phyloP scores from a whole-genome alignment of 148 eudicot species.

The Suaeda aralocaspica region DNA sequence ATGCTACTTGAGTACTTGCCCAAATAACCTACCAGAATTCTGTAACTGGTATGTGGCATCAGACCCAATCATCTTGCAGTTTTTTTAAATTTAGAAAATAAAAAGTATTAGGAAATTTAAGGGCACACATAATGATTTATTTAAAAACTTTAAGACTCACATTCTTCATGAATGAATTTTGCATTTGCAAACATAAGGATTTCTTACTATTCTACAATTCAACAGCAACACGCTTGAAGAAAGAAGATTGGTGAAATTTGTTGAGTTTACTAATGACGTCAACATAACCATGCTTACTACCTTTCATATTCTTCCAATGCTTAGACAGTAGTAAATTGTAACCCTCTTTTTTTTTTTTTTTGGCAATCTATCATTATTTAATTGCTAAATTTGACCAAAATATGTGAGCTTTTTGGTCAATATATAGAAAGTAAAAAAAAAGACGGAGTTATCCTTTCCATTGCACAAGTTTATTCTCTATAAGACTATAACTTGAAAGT shows the following conservation, averaged over 20 bases:
- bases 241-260: background rate
- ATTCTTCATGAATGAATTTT: background rate
- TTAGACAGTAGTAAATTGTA: background rate
- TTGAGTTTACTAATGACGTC: background rate
- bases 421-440: no score
- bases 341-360: background rate
- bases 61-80: background rate
- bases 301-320: background rate
- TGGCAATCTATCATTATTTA: no score
- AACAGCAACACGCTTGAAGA: background rate
- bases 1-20: background rate
- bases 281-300: background rate
- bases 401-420: no score
- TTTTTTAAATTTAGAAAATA: no score
- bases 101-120: no score
- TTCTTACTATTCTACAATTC: background rate
- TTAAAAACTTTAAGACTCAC: background rate
- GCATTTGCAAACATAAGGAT: background rate
- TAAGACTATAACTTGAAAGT: no score
- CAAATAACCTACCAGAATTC: background rate
- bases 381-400: no score
- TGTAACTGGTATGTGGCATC: conserved; percentile 12
- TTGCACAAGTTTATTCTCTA: no score
- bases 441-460: no score
- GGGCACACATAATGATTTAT: background rate